Base-by-base conservation (phyloP, 164 flowering plant genomes). In the Vitis labrusca region DNA sequence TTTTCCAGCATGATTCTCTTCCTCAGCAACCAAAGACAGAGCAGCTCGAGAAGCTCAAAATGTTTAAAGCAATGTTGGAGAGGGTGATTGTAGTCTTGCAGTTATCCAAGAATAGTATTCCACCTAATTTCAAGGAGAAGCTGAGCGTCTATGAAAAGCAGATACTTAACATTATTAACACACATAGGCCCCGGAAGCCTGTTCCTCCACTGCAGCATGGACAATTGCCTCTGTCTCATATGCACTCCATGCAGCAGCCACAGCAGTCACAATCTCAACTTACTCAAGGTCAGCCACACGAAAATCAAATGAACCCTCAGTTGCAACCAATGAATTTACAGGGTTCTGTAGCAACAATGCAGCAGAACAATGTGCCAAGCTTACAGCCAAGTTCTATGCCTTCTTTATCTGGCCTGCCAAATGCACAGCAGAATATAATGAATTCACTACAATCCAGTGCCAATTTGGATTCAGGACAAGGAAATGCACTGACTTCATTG, bases 381-480 rank as follows among this genome's bases (percentile, higher is more conserved):
- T 49, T 84, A 79, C 92, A 87, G 69, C 86, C 83, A 56, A 82
- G 74, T 72, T 67, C 88, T 23, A 61, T 85, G 54, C 75, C 88
- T 9, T 76, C 94, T 70, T 59, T 79, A 47, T 75, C 92, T 19
- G 76, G 79, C 32, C 76, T 76, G 61, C 60, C 88, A 66, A 64
- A 79, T 61, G 56, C 86, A 47, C 93, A 84, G 65, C 91, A 83
- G 59, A 87, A 70, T 72, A 73, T 85, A 79, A 72, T 81, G 79
- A 84, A 68, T 79, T 68, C 87, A 12, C 37, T 89, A 61, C 96
- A 86, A 67, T 65, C 86, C 27, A 78, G 77, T 69, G 78, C 92
- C 3, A 86, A 66, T 79, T 53, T 89, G 76, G 95, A 92, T 66
- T 67, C 88, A n/a, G 91, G 92, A 51, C 94, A 89, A 73, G 89